Conservation (phyloP, 2,329 filamentous ascomycete species). For the Xylaria sp. region DNA sequence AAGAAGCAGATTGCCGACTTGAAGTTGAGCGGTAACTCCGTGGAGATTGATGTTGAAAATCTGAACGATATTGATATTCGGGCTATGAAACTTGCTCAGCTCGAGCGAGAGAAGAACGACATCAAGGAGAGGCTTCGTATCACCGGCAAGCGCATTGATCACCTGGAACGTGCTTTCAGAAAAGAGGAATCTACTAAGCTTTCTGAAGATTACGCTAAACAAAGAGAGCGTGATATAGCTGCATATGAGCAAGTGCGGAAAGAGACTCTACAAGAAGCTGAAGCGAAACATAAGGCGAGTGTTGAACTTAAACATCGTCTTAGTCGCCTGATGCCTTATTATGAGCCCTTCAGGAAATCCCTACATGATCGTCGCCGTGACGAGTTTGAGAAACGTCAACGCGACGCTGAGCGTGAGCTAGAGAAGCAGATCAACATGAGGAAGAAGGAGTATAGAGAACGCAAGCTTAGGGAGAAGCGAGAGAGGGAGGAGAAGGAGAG, state of each 20-base stretch:
- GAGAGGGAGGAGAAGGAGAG: slow-evolving; percentile 88
- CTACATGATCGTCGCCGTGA: slow-evolving; percentile 89
- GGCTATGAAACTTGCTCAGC: slow-evolving; percentile 91
- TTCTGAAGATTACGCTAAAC: slow-evolving; percentile 82
- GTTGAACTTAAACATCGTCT: slow-evolving; percentile 95
- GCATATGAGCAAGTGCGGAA: slow-evolving; percentile 83
- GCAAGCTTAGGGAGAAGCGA: slow-evolving; percentile 81
- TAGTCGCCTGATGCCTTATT: slow-evolving; percentile 81
- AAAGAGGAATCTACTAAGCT: slow-evolving; percentile 96
- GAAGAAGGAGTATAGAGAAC: slow-evolving; percentile 88
- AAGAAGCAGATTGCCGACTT: slow-evolving; percentile 93
- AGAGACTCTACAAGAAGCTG: slow-evolving; percentile 80
- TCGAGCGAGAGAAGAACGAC: slow-evolving; percentile 98
- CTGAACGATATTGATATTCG: slow-evolving; percentile 91
- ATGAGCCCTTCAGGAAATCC: slow-evolving; percentile 83
- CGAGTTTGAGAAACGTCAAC: slow-evolving; percentile 94
- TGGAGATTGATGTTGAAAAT: slow-evolving; percentile 80
- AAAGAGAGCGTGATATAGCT: slow-evolving; percentile 80
- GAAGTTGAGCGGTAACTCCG: slow-evolving; percentile 83
- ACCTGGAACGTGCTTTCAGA: slow-evolving; percentile 95
- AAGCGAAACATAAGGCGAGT: slow-evolving; percentile 90
- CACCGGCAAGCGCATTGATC: slow-evolving; percentile 94
- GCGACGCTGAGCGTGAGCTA: slow-evolving; percentile 89
- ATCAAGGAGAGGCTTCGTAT: slow-evolving; percentile 90
- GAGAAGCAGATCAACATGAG: slow-evolving; percentile 90